A percentile compares a stretch with the other conserved stretches of the same genome.
Conservation (phyloP, 2,329 filamentous ascomycete genomes). For the Penicillium rolfsii region DNA sequence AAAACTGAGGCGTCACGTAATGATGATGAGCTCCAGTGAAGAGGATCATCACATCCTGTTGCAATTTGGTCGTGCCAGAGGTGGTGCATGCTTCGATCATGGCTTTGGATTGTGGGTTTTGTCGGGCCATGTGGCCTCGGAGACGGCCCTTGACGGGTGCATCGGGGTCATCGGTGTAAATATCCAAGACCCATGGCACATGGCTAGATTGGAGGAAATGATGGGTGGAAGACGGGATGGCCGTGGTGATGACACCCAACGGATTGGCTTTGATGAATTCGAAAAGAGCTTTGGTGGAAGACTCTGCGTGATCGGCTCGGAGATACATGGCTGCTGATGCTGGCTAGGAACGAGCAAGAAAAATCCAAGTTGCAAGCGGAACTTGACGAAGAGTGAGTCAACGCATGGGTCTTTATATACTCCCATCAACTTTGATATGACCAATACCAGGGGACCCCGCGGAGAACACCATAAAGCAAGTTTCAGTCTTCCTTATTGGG, state of each 20-base stretch:
- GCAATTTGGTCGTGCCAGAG: constrained; percentile 34
- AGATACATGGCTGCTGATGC: constrained; percentile 59
- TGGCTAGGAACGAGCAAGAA: background rate
- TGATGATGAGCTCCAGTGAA: constrained; percentile 64
- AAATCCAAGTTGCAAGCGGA: background rate
- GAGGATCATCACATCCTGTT: constrained; percentile 63
- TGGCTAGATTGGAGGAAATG: constrained; percentile 63
- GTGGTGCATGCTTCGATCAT: constrained; percentile 55
- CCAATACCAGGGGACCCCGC: background rate
- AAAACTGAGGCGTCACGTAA: constrained; percentile 72
- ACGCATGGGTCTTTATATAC: background rate
- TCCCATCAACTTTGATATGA: background rate
- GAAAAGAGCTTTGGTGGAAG: constrained; percentile 53
- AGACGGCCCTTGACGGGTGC: constrained; percentile 40
- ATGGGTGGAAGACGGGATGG: constrained; percentile 55
- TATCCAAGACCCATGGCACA: constrained; percentile 63
- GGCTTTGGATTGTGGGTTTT: constrained; percentile 66
- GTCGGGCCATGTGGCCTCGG: constrained; percentile 64
- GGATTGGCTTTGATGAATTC: constrained; percentile 63
- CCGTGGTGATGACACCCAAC: constrained; percentile 66
- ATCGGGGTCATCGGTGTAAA: constrained; percentile 62
- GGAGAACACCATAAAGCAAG: background rate
- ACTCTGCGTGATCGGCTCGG: constrained; percentile 57
- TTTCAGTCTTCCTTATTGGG: background rate
- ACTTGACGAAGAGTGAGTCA: constrained; percentile 1